Base-by-base conservation (phyloP, 176 grass and related monocot species). In the Bonia amplexicaulis region DNA sequence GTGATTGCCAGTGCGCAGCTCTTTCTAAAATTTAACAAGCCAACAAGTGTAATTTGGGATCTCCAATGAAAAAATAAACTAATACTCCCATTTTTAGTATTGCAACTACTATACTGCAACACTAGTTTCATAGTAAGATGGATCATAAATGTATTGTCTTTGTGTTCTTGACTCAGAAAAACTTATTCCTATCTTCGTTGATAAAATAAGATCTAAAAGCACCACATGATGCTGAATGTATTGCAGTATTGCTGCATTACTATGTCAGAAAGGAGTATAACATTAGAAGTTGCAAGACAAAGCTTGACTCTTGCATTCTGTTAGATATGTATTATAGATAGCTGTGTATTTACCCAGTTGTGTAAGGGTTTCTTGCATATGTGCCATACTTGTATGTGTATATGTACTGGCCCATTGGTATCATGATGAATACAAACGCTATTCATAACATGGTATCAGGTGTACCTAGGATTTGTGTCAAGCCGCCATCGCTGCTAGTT, bases 221-320 rank as follows among this genome's bases (percentile, higher is more conserved):
- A 70, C 17, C 42, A 52, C 48, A 52, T 67, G 44, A 71, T 46
- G 33, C 6, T 15, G 3, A 78, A 25, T 15, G 49, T 41, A 42
- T 74, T 80, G 3, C 45, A 11, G 49, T 41, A 42, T 74, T 80
- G 3, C 45, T 73, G 51, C 31, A 72, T 49, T 25, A 62, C 17
- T 59, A 67, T 80, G 59, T 17, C 22, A 57, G 40, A 42, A 29
- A 66, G 35, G 20, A 57, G 7, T 57, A 59, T 37, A 69, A 31
- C 33, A 31, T 71, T 14, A 84, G 71, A 74, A 51, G 26, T 86
- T 86, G 23, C 44, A 64, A 66, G 55, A 46, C 82, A 87, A 81
- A 26, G 0, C 37, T 45, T 20, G 37, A 86, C 12, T 37, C 27
- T 57, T 82, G 19, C 6, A 14, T 77, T 70, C 31, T 33, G 31